phyloP scores from a whole-genome alignment of 495 filamentous ascomycete species.

The Evernia prunastri region DNA sequence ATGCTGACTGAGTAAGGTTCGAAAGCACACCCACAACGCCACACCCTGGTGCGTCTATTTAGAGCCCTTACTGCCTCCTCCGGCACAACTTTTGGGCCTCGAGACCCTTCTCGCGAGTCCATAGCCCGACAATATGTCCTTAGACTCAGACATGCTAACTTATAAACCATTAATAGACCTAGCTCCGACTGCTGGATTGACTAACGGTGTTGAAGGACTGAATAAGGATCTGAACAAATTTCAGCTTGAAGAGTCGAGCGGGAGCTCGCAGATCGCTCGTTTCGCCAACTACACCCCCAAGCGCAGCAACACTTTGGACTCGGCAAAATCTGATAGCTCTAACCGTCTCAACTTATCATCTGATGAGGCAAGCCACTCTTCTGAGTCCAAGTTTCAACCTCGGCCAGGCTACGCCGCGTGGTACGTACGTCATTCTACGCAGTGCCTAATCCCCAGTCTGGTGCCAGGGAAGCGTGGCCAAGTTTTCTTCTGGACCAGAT shows the following conservation, averaged over 20 bases:
- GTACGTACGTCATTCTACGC: too few species aligned
- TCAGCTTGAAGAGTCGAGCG: constrained; percentile 51
- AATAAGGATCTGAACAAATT: constrained; percentile 59
- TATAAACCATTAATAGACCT: neutral
- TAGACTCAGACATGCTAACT: too few species aligned
- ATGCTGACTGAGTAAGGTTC: constrained; percentile 39
- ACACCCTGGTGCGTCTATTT: constrained; percentile 49
- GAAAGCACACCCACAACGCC: constrained; percentile 88
- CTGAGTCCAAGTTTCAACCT: constrained; percentile 60
- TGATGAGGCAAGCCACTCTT: constrained; percentile 47
- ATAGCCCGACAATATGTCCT: too few species aligned
- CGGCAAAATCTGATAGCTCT: constrained; percentile 41
- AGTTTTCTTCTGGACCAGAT: too few species aligned
- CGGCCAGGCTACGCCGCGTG: constrained; percentile 95
- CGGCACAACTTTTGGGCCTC: too few species aligned
- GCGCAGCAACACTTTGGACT: constrained; percentile 59
- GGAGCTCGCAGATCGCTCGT: too few species aligned
- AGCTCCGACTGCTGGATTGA: constrained; percentile 51
- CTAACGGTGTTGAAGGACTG: constrained; percentile 56
- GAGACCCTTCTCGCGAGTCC: too few species aligned
- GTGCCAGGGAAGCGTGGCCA: too few species aligned
- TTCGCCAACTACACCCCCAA: constrained; percentile 37
- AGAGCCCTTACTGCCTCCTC: too few species aligned
- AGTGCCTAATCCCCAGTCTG: too few species aligned
- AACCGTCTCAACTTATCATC: constrained; percentile 23